These are phyloP conservation scores for Suhomyces coccinellae DNA, from an alignment of 1,139 yeast species.

Conservation along the genomic window DNA sequence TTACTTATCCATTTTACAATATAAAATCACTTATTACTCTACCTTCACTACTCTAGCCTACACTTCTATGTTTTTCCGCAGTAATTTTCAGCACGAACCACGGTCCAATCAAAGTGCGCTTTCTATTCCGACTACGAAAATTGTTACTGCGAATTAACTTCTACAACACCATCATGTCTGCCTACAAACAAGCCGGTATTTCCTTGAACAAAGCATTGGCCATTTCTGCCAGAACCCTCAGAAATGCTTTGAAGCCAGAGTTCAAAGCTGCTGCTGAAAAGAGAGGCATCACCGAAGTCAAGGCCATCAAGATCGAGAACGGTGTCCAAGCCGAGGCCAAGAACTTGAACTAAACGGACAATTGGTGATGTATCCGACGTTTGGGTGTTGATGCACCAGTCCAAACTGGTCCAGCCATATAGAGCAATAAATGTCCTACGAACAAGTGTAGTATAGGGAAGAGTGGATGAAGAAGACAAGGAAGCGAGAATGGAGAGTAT, in stretches of 20 bases:
- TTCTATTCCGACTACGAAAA: conserved; percentile 8
- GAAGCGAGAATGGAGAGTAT: not conserved
- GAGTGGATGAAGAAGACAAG: not conserved
- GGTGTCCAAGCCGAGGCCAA: conserved; percentile 54
- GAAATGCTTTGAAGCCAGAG: conserved; percentile 88
- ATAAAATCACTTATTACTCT: too few relatives aligned
- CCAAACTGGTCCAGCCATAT: not conserved
- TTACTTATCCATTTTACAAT: too few relatives aligned
- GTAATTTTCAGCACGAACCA: conserved; percentile 3
- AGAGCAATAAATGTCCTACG: conserved; percentile 5
- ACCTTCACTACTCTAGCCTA: too few relatives aligned
- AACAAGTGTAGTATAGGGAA: not conserved
- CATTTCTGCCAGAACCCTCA: conserved; percentile 85
- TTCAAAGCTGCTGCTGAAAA: conserved; percentile 71
- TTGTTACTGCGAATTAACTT: not conserved
- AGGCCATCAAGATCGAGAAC: conserved; percentile 68
- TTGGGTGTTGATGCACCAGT: not conserved
- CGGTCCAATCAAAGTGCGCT: conserved; percentile 10
- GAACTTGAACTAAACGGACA: conserved; percentile 19
- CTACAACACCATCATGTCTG: conserved; percentile 49
- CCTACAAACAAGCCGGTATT: conserved; percentile 86
- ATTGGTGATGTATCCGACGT: not conserved
- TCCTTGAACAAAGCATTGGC: conserved; percentile 89
- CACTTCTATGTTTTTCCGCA: not conserved
- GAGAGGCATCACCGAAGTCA: conserved; percentile 77